A percentile compares a stretch with the other conserved stretches of the same genome.
Evolutionary conservation across 2,329 filamentous ascomycete genomes (phyloP).

Genomic region (Fusarium sp.): DNA sequence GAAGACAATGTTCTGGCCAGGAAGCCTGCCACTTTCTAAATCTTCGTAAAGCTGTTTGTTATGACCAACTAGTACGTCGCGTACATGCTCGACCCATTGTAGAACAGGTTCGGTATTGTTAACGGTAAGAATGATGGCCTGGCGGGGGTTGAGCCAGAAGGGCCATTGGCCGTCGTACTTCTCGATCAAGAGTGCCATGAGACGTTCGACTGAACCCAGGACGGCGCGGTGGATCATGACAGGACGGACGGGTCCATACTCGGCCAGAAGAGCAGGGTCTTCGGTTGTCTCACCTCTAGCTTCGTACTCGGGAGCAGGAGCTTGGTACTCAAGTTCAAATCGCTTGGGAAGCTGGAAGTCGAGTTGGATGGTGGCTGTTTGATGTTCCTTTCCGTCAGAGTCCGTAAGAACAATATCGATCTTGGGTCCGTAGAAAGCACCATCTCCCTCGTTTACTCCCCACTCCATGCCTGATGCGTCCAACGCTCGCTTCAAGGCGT

Average conservation of each 20-base stretch:
- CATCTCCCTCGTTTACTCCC: slow-evolving; percentile 83
- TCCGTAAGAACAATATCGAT: slow-evolving; percentile 89
- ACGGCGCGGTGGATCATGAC: slow-evolving; percentile 90
- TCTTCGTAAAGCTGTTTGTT: slow-evolving; percentile 51
- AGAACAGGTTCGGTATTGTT: slow-evolving; percentile 71
- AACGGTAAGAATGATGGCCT: slow-evolving; percentile 80
- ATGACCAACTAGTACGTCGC: slow-evolving; percentile 65
- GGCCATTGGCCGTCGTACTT: slow-evolving; percentile 85
- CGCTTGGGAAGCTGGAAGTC: slow-evolving; percentile 90
- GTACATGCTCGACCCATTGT: slow-evolving; percentile 61
- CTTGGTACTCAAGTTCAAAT: slow-evolving; percentile 81
- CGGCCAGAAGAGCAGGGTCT: slow-evolving; percentile 61
- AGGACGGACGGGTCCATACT: slow-evolving; percentile 73
- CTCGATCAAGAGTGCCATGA: slow-evolving; percentile 88
- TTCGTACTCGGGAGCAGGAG: slow-evolving; percentile 74
- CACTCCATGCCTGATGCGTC: slow-evolving; percentile 80
- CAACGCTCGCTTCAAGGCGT: slow-evolving; percentile 56
- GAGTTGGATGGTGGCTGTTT: slow-evolving; percentile 89
- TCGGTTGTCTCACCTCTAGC: slow-evolving; percentile 64
- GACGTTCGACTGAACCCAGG: slow-evolving; percentile 84
- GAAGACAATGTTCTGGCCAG: slow-evolving; percentile 59
- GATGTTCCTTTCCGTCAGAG: slow-evolving; percentile 86
- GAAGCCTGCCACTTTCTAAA: slow-evolving; percentile 50
- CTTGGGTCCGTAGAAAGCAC: slow-evolving; percentile 92
- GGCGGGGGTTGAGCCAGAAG: slow-evolving; percentile 88